Percentiles rank a stretch among this genome's conserved stretches.
Evolutionary conservation across 2,329 filamentous ascomycete genomes (phyloP).

Genomic region (Paraconiothyrium sp.): DNA sequence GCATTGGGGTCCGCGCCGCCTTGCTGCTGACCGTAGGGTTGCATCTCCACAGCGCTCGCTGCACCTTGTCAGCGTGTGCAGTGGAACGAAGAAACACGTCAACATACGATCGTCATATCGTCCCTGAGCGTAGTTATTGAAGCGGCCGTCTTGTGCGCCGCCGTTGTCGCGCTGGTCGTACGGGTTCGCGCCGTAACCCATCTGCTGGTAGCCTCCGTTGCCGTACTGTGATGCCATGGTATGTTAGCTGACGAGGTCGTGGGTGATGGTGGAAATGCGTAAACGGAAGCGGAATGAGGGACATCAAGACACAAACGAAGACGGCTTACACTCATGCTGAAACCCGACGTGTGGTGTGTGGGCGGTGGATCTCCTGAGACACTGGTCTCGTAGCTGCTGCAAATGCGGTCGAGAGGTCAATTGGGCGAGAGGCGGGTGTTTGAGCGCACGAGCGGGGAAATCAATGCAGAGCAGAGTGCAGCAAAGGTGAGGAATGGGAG

Average conservation of each 20-base stretch:
- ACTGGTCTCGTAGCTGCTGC: constrained; percentile 27
- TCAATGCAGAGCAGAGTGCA: constrained; percentile 19
- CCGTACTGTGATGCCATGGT: constrained; percentile 50
- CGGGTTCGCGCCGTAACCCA: constrained; percentile 54
- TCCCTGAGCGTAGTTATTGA: constrained; percentile 63
- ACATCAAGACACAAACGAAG: constrained; percentile 23
- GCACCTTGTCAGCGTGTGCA: constrained; percentile 33
- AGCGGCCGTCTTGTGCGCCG: constrained; percentile 58
- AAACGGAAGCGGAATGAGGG: constrained; percentile 20
- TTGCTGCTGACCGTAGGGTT: constrained; percentile 58
- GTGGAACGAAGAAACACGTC: constrained; percentile 37
- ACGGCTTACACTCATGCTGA: constrained; percentile 52
- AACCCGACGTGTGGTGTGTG: constrained; percentile 47
- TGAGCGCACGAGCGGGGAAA: constrained; percentile 4
- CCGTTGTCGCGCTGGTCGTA: constrained; percentile 54
- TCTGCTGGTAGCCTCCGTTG: constrained; percentile 52
- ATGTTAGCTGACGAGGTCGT: constrained; percentile 23
- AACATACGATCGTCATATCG: constrained; percentile 45
- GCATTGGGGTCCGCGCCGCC: constrained; percentile 68
- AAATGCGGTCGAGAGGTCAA: constrained; percentile 21
- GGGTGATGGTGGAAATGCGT: constrained; percentile 16
- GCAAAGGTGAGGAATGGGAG: constrained; percentile 15
- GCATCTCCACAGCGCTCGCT: constrained; percentile 73
- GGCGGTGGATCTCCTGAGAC: constrained; percentile 47
- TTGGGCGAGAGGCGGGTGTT: background rate